Conservation (phyloP, 2,329 filamentous ascomycete genomes). For the Fusarium verticillioides region DNA sequence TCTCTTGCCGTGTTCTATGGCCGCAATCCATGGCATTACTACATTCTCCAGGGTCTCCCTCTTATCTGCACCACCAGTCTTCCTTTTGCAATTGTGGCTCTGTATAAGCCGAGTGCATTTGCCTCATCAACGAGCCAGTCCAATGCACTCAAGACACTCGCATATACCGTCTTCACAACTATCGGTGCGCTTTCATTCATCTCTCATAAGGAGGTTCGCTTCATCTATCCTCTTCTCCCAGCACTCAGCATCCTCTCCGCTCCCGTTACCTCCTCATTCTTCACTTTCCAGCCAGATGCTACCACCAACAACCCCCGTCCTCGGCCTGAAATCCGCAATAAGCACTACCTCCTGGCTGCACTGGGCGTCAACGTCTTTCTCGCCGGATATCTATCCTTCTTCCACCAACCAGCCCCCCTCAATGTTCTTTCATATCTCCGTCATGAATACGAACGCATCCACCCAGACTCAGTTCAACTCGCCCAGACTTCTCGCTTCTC, state of each 20-base stretch:
- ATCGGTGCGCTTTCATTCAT: slow-evolving; percentile 77
- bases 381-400: slow-evolving; percentile 76
- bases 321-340: slow-evolving; percentile 59
- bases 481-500: slow-evolving; percentile 35
- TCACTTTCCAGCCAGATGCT: slow-evolving; percentile 55
- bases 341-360: slow-evolving; percentile 65
- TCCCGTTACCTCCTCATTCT: slow-evolving; percentile 72
- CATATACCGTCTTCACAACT: slow-evolving; percentile 68
- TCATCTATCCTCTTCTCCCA: slow-evolving; percentile 92
- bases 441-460: slow-evolving; percentile 72
- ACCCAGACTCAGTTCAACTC: slow-evolving; percentile 50
- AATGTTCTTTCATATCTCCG: slow-evolving; percentile 80
- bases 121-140: slow-evolving; percentile 49
- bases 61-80: slow-evolving; percentile 85
- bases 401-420: slow-evolving; percentile 85
- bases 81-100: slow-evolving; percentile 76
- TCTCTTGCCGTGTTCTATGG: slow-evolving; percentile 94
- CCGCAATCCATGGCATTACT: slow-evolving; percentile 90
- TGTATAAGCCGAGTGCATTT: slow-evolving; percentile 61
- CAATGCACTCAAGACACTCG: slow-evolving; percentile 57
- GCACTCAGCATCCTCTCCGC: slow-evolving; percentile 85
- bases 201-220: slow-evolving; percentile 96
- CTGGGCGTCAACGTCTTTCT: slow-evolving; percentile 76
- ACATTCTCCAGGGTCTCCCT: slow-evolving; percentile 88
- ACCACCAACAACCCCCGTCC: slow-evolving; percentile 43